These are phyloP conservation scores for Yamadazyma jaroonii DNA, from an alignment of 1,139 yeast species.

Conservation along the genomic window DNA sequence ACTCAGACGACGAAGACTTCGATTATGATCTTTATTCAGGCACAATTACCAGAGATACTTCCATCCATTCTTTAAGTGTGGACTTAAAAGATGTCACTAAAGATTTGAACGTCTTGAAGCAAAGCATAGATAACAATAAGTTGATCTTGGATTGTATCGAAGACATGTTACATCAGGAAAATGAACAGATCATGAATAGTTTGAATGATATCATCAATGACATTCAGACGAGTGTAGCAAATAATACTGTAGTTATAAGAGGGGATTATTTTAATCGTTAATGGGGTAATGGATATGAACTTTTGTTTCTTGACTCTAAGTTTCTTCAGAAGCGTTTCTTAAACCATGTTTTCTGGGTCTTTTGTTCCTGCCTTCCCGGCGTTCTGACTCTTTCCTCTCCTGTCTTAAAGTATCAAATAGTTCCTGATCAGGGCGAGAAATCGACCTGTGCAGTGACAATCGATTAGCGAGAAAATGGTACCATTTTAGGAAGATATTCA, in stretches of 20 bases:
- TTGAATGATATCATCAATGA: constrained; percentile 9
- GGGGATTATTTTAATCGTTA: constrained; percentile 3
- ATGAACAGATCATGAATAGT: constrained; percentile 9
- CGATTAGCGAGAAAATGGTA: too few relatives aligned
- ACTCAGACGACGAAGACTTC: constrained; percentile 4
- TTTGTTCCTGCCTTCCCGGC: too few relatives aligned
- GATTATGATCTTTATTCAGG: constrained; percentile 7
- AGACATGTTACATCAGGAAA: constrained; percentile 16
- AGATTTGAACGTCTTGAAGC: constrained; percentile 4
- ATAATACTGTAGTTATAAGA: constrained; percentile 11
- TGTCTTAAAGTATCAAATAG: too few relatives aligned
- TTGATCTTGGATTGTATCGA: constrained; percentile 15
- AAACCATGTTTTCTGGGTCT: too few relatives aligned
- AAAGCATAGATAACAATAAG: constrained; percentile 8
- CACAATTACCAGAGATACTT: constrained; percentile 6
- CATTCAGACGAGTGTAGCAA: constrained; percentile 10
- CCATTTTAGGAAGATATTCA: too few relatives aligned
- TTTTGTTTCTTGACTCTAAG: too few relatives aligned
- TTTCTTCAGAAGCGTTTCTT: too few relatives aligned
- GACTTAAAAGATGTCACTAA: constrained; percentile 1
- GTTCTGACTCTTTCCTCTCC: too few relatives aligned
- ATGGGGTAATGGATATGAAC: neutral
- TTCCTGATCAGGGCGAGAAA: too few relatives aligned
- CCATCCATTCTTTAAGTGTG: neutral
- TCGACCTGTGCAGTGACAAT: too few relatives aligned